Evolutionary conservation across 2,329 filamentous ascomycete species (phyloP), one percentile per base, ranked within the genome.

Genomic region (Ilyonectria destructans): DNA sequence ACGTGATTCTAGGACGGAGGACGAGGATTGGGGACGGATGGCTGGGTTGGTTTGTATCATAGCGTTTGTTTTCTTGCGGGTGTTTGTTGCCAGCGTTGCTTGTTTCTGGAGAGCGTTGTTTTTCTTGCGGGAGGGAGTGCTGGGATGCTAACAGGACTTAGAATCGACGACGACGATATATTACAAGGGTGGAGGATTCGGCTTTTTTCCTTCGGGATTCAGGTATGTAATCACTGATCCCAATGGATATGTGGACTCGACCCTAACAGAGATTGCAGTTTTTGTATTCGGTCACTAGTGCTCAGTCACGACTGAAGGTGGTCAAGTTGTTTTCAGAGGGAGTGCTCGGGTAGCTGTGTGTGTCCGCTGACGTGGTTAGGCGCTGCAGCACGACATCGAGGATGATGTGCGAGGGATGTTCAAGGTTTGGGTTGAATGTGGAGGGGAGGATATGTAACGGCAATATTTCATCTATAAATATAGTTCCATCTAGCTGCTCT

Each of bases 111-210:
- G 17, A 31, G 49, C 49, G 49, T 52, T 33, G 49, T 21, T 33
- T n/a, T 35, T 51, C 15, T n/a, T 51, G 49, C 19, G 10, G 29
- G 31, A 12, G 9, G 12, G 31, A 15, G 31, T 35, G 51, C 12
- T 54, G 51, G 51, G 12, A 21, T 54, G 31, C 51, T 54, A 54
- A 54, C 12, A 54, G 33, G 10, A 21, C 19, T 15, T 19, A 54
- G 51, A 10, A 37, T 33, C 31, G 29, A 19, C 19, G 10, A 29
- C 51, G 51, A 35, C 19, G 3, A 33, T 21, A 19, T 15, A 35
- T 54, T 19, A 33, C 31, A 54, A 54, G 31, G 51, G 51, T 21
- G 51, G 51, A 54, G 51, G 51, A 54, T 13, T 13, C 13, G 19
- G 51, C 29, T 31, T 15, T 6, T 54, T 35, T n/a, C 31, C 33